These are phyloP conservation scores for Diaporthe capsici DNA, from an alignment of 2,329 filamentous ascomycete genomes.

Conservation along the genomic window DNA sequence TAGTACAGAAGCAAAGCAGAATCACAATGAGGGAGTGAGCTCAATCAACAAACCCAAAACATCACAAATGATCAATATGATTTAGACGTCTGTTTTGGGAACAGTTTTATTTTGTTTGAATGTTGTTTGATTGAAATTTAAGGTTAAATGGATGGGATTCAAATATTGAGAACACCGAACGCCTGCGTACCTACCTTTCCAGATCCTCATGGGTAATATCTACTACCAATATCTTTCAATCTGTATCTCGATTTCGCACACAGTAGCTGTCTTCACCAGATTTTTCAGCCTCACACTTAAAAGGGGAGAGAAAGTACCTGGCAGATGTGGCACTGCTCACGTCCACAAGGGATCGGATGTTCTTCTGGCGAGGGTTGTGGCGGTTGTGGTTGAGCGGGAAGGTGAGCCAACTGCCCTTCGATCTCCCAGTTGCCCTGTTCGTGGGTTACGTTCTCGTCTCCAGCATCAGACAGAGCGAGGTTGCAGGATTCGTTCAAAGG, in stretches of 20 bases:
- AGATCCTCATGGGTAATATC: background rate
- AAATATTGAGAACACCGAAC: background rate
- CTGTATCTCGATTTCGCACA: background rate
- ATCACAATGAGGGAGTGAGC: no score
- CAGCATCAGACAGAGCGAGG: background rate
- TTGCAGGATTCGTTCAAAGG: background rate
- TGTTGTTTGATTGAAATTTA: rapidly evolving
- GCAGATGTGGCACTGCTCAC: background rate
- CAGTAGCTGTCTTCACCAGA: background rate
- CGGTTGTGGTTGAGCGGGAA: background rate
- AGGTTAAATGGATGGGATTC: background rate
- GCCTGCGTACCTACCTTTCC: background rate
- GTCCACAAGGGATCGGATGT: background rate
- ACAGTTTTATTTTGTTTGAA: no score
- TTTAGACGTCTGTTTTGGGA: no score
- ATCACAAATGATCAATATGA: no score
- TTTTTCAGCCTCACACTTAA: background rate
- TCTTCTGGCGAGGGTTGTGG: background rate
- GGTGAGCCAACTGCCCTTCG: background rate
- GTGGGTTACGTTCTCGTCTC: background rate
- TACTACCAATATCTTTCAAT: background rate
- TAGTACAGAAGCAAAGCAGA: no score
- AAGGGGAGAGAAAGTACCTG: background rate
- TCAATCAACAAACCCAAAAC: no score
- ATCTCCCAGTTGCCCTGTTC: no score